Evolutionary conservation across 148 eudicot genomes (phyloP).

Genomic region (Rheum nobile): DNA sequence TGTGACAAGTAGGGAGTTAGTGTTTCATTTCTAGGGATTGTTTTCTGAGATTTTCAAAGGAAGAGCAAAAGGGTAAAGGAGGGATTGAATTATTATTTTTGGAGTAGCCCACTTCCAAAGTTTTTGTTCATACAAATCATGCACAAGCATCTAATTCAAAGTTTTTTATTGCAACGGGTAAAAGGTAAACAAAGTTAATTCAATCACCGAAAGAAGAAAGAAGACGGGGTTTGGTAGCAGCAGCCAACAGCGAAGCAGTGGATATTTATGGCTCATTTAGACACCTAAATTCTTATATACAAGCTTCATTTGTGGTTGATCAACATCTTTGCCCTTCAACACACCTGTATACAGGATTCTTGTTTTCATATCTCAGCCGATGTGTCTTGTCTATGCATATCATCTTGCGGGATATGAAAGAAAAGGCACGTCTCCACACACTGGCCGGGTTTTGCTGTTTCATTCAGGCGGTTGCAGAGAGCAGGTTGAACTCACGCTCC

Average conservation of each 20-base stretch:
- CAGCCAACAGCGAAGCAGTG: not conserved
- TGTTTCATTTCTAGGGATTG: not conserved
- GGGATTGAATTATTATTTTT: not conserved
- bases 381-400: not conserved
- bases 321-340: not conserved
- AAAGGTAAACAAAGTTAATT: not conserved
- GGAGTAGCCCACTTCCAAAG: not conserved
- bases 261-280: not conserved
- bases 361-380: not conserved
- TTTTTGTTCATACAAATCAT: not conserved
- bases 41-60: not conserved
- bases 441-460: not conserved
- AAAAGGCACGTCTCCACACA: not conserved
- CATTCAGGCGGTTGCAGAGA: constrained; percentile 9
- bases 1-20: not conserved
- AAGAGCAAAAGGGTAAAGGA: not conserved
- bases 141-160: not conserved
- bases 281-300: not conserved
- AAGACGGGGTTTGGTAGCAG: not conserved
- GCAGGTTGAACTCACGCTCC: constrained; percentile 61
- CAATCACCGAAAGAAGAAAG: not conserved
- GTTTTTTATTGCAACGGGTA: not conserved
- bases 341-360: not conserved
- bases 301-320: not conserved
- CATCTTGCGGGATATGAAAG: not conserved